Percentiles rank a stretch among this genome's conserved stretches.
Conservation (phyloP, 1,284 basidiomycete species). For the Inonotus obliquus region DNA sequence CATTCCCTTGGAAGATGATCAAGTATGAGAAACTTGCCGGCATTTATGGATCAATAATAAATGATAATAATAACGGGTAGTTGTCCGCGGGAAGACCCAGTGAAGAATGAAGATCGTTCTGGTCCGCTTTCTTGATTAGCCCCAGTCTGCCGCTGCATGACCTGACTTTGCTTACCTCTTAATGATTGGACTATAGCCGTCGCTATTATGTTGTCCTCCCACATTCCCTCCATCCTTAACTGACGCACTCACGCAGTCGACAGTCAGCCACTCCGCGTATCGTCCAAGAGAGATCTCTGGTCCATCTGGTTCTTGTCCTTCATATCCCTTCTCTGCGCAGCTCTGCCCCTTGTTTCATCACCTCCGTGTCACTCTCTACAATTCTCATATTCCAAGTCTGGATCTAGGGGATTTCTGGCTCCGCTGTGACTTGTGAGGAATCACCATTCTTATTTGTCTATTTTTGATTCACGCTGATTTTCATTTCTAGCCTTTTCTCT, state of each 20-base stretch:
- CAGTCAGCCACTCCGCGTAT: background rate
- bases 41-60: background rate
- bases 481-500: background rate
- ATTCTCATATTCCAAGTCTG: background rate
- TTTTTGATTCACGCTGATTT: background rate
- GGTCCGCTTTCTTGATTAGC: background rate
- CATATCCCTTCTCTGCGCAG: background rate
- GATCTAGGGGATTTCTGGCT: background rate
- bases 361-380: constrained; percentile 2
- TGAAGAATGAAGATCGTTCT: constrained; percentile 10
- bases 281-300: background rate
- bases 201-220: background rate
- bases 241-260: background rate
- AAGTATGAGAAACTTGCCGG: background rate
- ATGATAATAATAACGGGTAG: background rate
- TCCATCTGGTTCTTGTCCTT: background rate
- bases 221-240: background rate
- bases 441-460: constrained; percentile 6
- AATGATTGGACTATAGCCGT: background rate
- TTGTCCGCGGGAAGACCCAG: background rate
- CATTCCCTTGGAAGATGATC: background rate
- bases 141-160: background rate
- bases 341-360: background rate
- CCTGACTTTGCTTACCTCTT: background rate
- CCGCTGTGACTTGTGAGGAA: background rate